Evolutionary conservation across 1,284 basidiomycete species (phyloP).

Genomic region (Coriolopsis trogii): DNA sequence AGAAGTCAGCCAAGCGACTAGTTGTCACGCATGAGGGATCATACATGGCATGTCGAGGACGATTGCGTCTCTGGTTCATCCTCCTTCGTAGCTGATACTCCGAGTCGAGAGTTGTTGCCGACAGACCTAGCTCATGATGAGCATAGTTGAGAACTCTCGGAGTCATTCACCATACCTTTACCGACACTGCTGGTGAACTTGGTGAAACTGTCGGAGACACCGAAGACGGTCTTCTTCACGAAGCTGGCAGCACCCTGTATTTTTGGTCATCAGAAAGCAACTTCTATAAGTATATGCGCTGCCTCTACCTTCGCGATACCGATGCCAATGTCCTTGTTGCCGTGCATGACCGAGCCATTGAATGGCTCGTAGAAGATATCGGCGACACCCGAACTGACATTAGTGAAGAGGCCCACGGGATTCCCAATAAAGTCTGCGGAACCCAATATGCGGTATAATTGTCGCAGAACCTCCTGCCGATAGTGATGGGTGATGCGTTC

Average conservation of each 20-base stretch:
- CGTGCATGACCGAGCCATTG: slow-evolving; percentile 96
- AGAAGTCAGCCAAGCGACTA: background rate
- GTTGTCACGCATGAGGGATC: slow-evolving; percentile 29
- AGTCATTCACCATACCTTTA: slow-evolving; percentile 65
- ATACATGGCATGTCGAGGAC: slow-evolving; percentile 94
- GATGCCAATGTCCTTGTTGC: slow-evolving; percentile 93
- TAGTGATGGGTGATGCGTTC: slow-evolving; percentile 92
- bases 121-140: slow-evolving; percentile 62
- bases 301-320: slow-evolving; percentile 88
- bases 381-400: slow-evolving; percentile 97
- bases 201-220: slow-evolving; percentile 93
- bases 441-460: slow-evolving; percentile 95
- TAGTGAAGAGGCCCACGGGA: slow-evolving; percentile 97
- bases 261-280: background rate
- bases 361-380: slow-evolving; percentile 99
- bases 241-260: slow-evolving; percentile 92
- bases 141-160: background rate
- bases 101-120: slow-evolving; percentile 94
- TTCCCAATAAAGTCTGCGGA: slow-evolving; percentile 95
- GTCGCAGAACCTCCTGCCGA: slow-evolving; percentile 90
- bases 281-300: slow-evolving; percentile 10
- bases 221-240: slow-evolving; percentile 98
- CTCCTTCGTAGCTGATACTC: slow-evolving; percentile 93
- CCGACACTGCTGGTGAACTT: slow-evolving; percentile 98
- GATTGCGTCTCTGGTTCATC: slow-evolving; percentile 90